A percentile compares a stretch with the other conserved stretches of the same genome.
These are phyloP conservation scores for Cystofilobasidium capitatum DNA, from an alignment of 768 basidiomycete species.

Conservation along the genomic window DNA sequence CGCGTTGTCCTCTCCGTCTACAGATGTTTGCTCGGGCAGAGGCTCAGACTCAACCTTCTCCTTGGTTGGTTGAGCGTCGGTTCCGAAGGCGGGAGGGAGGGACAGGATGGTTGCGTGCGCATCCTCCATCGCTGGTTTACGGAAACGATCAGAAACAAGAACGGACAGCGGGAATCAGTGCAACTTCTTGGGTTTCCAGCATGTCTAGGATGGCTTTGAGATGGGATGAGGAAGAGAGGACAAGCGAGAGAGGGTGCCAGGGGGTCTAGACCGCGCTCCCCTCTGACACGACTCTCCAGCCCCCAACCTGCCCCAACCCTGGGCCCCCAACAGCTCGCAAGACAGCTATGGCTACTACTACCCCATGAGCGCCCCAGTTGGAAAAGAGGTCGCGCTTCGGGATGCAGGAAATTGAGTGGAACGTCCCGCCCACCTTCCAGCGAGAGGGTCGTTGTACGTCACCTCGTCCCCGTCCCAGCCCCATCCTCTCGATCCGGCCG, in stretches of 20 bases:
- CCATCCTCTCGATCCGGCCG: not conserved
- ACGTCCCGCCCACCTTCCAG: not conserved
- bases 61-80: constrained; percentile 21
- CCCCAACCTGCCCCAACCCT: too few relatives aligned
- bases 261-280: too few relatives aligned
- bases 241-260: too few relatives aligned
- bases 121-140: constrained; percentile 82
- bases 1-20: constrained; percentile 45
- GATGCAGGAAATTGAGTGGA: too few relatives aligned
- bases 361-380: too few relatives aligned
- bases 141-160: not conserved
- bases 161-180: not conserved
- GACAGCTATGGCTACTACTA: too few relatives aligned
- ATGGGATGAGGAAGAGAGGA: too few relatives aligned
- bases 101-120: constrained; percentile 69
- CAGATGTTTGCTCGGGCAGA: constrained; percentile 36
- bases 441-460: not conserved
- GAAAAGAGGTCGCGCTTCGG: too few relatives aligned
- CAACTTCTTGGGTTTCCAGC: too few relatives aligned
- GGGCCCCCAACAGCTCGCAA: too few relatives aligned
- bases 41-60: constrained; percentile 31
- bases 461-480: not conserved
- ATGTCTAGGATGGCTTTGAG: too few relatives aligned
- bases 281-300: too few relatives aligned
- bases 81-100: constrained; percentile 40